Base-by-base conservation (phyloP, 2,329 filamentous ascomycete genomes). In the Penicillium sp. region DNA sequence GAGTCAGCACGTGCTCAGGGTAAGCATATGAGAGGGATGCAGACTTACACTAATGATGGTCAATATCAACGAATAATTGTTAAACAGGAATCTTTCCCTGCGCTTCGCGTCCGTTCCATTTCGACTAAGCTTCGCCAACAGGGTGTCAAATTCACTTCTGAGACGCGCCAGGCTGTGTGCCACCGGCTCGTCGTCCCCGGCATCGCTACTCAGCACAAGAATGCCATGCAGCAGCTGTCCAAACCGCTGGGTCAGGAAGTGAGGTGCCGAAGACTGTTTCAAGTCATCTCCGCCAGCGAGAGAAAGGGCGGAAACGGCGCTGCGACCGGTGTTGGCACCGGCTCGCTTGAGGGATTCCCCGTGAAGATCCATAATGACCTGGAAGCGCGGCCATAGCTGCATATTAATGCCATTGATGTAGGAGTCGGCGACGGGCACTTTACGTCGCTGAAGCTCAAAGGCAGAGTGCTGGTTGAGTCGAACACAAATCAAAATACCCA, bases 371-470 rank as follows among this genome's bases (percentile, higher is more conserved):
- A 99, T 96, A 68, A 96, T 88, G 58, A 91, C 86, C 76, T 99
- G 96, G 69, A 99, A 90, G 28, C 94, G 89, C 7, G 95, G 95
- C 95, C 95, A 99, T 5, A 99, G 85, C 2, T 95, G 86, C 92
- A 99, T 99, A 71, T 90, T 93, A 5, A 92, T 96, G 48, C 88
- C 93, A 74, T 99, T 99, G 73, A 97, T 89, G 73, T 99, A 99
- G 41, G 87, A 84, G 71, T 99, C 95, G 1, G 91, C 88, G 5
- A 92, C 89, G 0, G 95, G 95, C 0, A 98, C 87, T 72, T 96
- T 94, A 56, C 94, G 88, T 11, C 94, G 86, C 75, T 99, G 95
- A 37, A 98, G 83, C 75, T 96, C 91, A 73, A 99, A 99, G 15
- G 95, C 93, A 60, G 94, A 89, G 67, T 95, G 91, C 72, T 98